phyloP scores from a whole-genome alignment of 2,329 filamentous ascomycete species.

The Aureobasidium leucospermi region DNA sequence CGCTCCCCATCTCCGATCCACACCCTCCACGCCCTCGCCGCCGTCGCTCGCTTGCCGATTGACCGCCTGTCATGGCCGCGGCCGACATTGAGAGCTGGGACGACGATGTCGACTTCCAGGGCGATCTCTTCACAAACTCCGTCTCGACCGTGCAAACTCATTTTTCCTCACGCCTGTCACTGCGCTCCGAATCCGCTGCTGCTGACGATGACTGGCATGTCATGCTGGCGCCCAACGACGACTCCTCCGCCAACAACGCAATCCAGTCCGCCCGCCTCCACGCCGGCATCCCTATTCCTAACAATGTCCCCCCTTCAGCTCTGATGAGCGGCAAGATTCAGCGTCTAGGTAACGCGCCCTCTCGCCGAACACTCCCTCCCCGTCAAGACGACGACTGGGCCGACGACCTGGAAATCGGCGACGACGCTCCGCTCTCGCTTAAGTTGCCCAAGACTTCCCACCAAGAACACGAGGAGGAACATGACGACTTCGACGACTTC shows the following conservation, averaged over 20 bases:
- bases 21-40: neutral
- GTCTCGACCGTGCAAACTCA: slow-evolving; percentile 62
- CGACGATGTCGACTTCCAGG: slow-evolving; percentile 44
- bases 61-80: slow-evolving; percentile 46
- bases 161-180: slow-evolving; percentile 72
- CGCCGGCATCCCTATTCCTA: slow-evolving; percentile 85
- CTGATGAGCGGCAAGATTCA: slow-evolving; percentile 90
- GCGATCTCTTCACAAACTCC: slow-evolving; percentile 68
- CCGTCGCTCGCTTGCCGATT: neutral
- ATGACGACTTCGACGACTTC: slow-evolving; percentile 83
- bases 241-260: slow-evolving; percentile 73
- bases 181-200: slow-evolving; percentile 68
- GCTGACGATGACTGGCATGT: slow-evolving; percentile 87
- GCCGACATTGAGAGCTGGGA: slow-evolving; percentile 63
- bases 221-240: slow-evolving; percentile 75
- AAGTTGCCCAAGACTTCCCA: slow-evolving; percentile 25
- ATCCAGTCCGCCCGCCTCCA: slow-evolving; percentile 72
- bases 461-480: slow-evolving; percentile 22
- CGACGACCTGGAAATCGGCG: slow-evolving; percentile 42
- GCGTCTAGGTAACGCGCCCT: slow-evolving; percentile 59
- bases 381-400: slow-evolving; percentile 41
- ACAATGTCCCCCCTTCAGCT: slow-evolving; percentile 79
- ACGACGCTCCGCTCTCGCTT: slow-evolving; percentile 34
- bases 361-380: slow-evolving; percentile 32
- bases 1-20: neutral